Evolutionary conservation across 1,139 yeast genomes (phyloP), one percentile per base, ranked within the genome.

Genomic region (Candida anutae): DNA sequence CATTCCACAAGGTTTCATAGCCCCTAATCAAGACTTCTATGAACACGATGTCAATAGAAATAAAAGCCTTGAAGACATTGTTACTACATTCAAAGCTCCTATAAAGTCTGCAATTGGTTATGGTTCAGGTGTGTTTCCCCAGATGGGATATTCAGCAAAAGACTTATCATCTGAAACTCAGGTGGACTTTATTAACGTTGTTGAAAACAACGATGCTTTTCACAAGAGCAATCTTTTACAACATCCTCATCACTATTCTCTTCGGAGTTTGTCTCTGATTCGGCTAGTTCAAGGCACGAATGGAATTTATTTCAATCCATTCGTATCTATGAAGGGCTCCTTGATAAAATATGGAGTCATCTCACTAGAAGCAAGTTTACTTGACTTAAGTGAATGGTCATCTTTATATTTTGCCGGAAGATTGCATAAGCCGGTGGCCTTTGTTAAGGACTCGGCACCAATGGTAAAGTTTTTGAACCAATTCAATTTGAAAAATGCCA

Each of bases 281-380:
- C 68, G 72, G 33, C 55, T 68, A 1, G 66, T 88, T 2, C 65
- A 81, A 8, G 96, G 95, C 1, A 90, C 93, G 0, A 35, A 28
- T 13, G 96, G 96, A 3, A 79, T 90, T 4, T 93, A 88, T 51
- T 93, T 85, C 60, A 93, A 90, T 48, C 97, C 99, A 3, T 90
- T 72, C 53, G 84, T 83, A 4, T 66, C 69, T 24, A 63, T 88
- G 34, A 65, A 69, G 28, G 38, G 48, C 11, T 61, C 71, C 27
- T 59, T 74, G 39, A 74, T 90, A 27, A 90, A 90, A 48, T 90
- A 90, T 49, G 99, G 99, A 4, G 78, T 87, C 10, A 78, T 85
- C 1, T 74, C 84, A 3, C 62, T 72, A 35, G 69, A 72, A 21
- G 66, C 68, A 4, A 55, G 85, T 22, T 53, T 78, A 24, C 61